Evolutionary conservation across 2,329 filamentous ascomycete genomes (phyloP), one percentile per base, ranked within the genome.

Genomic region (Coniella vitis): DNA sequence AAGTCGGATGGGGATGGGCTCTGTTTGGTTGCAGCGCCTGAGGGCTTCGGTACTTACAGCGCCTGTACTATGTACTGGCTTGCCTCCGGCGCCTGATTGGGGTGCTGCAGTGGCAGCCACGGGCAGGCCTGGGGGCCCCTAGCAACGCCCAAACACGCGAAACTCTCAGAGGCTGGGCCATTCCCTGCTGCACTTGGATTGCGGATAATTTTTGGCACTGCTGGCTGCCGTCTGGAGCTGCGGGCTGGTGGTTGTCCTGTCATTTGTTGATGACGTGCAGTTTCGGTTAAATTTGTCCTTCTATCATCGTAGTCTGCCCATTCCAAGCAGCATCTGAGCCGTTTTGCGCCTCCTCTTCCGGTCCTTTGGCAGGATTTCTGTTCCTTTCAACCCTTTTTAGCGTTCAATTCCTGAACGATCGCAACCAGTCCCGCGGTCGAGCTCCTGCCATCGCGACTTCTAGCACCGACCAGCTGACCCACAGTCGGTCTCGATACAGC

Each of bases 211-310:
- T n/a, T n/a, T 12, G 22, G 38, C n/a, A 16, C 22, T 41, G 22
- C 38, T 17, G 38, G n/a, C n/a, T n/a, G n/a, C n/a, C 21, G 4
- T 16, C 9, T 5, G 25, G 14, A 16, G 14, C 21, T 8, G 21
- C 13, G 25, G 20, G 20, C 21, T n/a, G 14, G n/a, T 14, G 19
- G 37, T 17, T 25, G 16, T 17, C 20, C 21, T 39, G 44, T 39
- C 22, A 17, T 29, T 34, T 32, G 37, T 44, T 50, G 43, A 53
- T 50, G 51, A 50, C 51, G 51, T 51, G 49, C 51, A 38, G 51
- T 47, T 41, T 50, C 35, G 51, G 47, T 45, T 53, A 47, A 47
- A 50, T 50, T 41, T 47, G 43, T 45, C 42, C 19, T 12, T 51
- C 25, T 17, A 32, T n/a, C 19, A 21, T 17, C 25, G 7, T 25